Conservation (phyloP, 495 filamentous ascomycete species). For the Hyphodiscus hymeniophilus region DNA sequence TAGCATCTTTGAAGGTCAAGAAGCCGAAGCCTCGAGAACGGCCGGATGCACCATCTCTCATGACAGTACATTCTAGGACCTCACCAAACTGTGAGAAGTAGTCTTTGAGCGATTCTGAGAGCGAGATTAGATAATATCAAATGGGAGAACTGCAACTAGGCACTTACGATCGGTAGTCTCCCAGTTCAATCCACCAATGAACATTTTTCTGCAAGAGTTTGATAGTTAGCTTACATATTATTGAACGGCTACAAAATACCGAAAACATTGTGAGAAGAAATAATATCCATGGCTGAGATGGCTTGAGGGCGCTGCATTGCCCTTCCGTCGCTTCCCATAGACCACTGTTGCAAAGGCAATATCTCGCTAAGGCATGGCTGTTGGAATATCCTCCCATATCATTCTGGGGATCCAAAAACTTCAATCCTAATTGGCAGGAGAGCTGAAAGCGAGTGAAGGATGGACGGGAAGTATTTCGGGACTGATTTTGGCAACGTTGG, state of each 20-base stretch:
- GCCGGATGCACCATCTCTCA: constrained; percentile 91
- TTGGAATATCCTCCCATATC: neutral
- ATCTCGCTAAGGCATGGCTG: neutral
- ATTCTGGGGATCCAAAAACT: too few relatives aligned
- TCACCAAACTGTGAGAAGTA: constrained; percentile 99
- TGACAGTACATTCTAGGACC: constrained; percentile 94
- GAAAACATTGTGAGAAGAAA: neutral
- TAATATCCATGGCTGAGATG: neutral
- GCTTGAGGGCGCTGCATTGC: neutral
- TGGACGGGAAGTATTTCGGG: too few relatives aligned
- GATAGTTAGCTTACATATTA: constrained; percentile 2
- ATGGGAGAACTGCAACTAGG: neutral
- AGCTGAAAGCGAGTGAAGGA: too few relatives aligned
- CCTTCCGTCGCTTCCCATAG: neutral
- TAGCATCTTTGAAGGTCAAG: constrained; percentile 93
- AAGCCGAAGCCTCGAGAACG: constrained; percentile 95
- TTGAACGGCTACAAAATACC: neutral
- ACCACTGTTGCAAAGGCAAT: neutral
- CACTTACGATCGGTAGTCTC: constrained; percentile 94
- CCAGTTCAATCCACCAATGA: constrained; percentile 98
- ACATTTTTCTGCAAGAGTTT: constrained; percentile 77
- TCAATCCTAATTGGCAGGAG: too few relatives aligned
- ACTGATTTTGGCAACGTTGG: too few relatives aligned
- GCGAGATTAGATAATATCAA: constrained; percentile 9
- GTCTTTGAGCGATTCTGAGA: constrained; percentile 86